A percentile compares a stretch with the other conserved stretches of the same genome.
These are phyloP conservation scores for Rhodotorula graminis DNA, from an alignment of 768 basidiomycete species.

Conservation along the genomic window DNA sequence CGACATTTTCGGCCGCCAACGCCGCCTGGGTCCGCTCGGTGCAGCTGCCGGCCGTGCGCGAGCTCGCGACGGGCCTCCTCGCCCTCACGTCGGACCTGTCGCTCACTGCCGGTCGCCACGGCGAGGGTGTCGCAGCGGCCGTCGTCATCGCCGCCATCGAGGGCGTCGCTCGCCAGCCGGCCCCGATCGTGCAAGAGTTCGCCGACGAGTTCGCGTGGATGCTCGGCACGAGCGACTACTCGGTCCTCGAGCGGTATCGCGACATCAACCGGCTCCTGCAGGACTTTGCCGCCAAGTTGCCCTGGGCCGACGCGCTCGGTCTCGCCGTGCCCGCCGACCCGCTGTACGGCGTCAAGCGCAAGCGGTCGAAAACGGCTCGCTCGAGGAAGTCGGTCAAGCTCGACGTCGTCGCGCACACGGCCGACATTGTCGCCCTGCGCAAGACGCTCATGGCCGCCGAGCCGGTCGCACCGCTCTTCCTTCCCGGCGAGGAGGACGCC, in stretches of 20 bases:
- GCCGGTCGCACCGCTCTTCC: neutral
- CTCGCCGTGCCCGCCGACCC: too few species aligned
- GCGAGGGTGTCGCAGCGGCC: slow-evolving; percentile 19
- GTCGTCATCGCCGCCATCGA: slow-evolving; percentile 33
- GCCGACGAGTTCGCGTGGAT: slow-evolving; percentile 16
- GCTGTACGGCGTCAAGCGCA: neutral
- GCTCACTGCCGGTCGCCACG: neutral
- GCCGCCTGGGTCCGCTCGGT: slow-evolving; percentile 14
- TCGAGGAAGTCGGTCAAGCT: neutral
- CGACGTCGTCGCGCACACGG: slow-evolving; percentile 14
- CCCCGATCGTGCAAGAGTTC: slow-evolving; percentile 16
- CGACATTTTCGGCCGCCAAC: slow-evolving; percentile 1
- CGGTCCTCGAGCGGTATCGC: slow-evolving; percentile 25
- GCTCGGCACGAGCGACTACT: neutral
- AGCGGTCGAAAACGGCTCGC: neutral
- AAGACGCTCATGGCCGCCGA: slow-evolving; percentile 4
- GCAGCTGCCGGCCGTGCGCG: slow-evolving; percentile 21
- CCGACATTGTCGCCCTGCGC: slow-evolving; percentile 19
- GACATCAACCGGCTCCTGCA: slow-evolving; percentile 12
- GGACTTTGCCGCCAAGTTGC: slow-evolving; percentile 15
- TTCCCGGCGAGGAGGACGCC: too few species aligned
- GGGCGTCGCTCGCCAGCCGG: slow-evolving; percentile 4
- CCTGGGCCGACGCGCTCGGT: slow-evolving; percentile 9
- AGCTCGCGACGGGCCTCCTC: slow-evolving; percentile 28
- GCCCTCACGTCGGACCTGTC: neutral